Conservation (phyloP, 2,329 filamentous ascomycete species). For the Teratosphaeria zuluensis region DNA sequence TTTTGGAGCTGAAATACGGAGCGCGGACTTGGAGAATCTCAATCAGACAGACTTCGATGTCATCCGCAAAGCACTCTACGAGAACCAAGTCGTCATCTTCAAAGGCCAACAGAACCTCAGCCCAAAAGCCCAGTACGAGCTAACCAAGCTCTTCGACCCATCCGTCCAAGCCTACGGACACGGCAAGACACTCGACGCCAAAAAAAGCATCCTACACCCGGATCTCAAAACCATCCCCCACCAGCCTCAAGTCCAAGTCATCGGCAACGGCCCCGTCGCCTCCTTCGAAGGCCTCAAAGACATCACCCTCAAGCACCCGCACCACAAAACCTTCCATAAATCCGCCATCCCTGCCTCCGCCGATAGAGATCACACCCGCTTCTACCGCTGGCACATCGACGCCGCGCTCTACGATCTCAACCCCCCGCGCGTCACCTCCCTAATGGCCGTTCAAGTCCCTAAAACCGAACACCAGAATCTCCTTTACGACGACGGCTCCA, state of each 20-base stretch:
- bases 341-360: slow-evolving; percentile 51
- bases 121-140: slow-evolving; percentile 61
- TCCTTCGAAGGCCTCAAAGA: slow-evolving; percentile 63
- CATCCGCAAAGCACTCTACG: slow-evolving; percentile 58
- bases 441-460: slow-evolving; percentile 66
- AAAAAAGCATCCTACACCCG: slow-evolving; percentile 59
- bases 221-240: slow-evolving; percentile 73
- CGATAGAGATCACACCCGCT: slow-evolving; percentile 48
- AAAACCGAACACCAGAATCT: slow-evolving; percentile 55
- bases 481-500: slow-evolving; percentile 62
- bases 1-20: slow-evolving; percentile 20
- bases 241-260: slow-evolving; percentile 71
- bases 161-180: slow-evolving; percentile 58
- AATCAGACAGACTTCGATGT: slow-evolving; percentile 53
- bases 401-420: slow-evolving; percentile 66
- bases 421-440: slow-evolving; percentile 62
- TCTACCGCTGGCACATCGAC: slow-evolving; percentile 76
- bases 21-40: slow-evolving; percentile 21
- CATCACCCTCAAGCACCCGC: slow-evolving; percentile 61
- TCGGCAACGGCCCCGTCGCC: slow-evolving; percentile 62
- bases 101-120: slow-evolving; percentile 56
- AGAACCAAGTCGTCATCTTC: slow-evolving; percentile 59
- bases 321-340: slow-evolving; percentile 68
- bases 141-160: slow-evolving; percentile 67
- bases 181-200: slow-evolving; percentile 61